phyloP scores from a whole-genome alignment of 2,329 filamentous ascomycete genomes.

The Seiridium cupressi region DNA sequence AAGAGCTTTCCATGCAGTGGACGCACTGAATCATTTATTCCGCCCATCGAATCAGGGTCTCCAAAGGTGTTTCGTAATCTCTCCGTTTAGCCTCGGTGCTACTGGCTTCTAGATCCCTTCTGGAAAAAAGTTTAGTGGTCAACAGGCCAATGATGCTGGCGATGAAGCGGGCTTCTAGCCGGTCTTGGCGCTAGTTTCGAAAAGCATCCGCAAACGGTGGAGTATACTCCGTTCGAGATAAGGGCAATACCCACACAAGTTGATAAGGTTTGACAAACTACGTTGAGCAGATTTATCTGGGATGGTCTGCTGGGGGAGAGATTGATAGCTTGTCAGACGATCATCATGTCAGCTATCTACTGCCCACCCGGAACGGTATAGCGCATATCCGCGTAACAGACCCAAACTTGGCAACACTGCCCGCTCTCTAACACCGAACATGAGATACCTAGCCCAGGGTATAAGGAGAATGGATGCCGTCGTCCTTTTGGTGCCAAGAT shows the following conservation, averaged over 20 bases:
- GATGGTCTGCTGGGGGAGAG: too few relatives aligned
- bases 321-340: too few relatives aligned
- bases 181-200: neutral
- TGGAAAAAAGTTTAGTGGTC: neutral
- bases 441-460: too few relatives aligned
- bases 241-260: neutral
- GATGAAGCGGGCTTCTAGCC: neutral
- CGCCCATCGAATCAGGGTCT: neutral
- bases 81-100: neutral
- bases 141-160: neutral
- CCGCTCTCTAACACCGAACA: too few relatives aligned
- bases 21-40: neutral
- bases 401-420: too few relatives aligned
- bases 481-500: too few relatives aligned
- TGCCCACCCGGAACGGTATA: too few relatives aligned
- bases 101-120: constrained; percentile 2
- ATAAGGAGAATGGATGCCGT: too few relatives aligned
- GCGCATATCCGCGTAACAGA: too few relatives aligned
- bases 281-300: neutral
- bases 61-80: neutral
- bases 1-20: too few relatives aligned
- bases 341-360: too few relatives aligned
- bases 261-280: neutral
- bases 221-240: neutral
- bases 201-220: neutral